Conservation (phyloP, 352 stramenopile species). For the Pythium myriotylum region DNA sequence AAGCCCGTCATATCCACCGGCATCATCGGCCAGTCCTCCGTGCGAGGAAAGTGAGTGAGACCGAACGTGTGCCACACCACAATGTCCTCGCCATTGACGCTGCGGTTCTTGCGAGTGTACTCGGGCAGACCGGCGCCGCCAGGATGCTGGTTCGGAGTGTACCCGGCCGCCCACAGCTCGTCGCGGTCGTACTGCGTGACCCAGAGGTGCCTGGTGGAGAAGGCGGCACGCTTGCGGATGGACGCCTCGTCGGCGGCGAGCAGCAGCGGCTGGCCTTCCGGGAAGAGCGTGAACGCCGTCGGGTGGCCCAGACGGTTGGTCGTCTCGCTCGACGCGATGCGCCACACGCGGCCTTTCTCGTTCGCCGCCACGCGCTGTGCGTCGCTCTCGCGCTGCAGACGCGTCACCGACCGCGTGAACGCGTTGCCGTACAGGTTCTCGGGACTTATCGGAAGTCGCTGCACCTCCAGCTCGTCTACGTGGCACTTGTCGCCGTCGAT, state of each 20-base stretch:
- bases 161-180: conserved; percentile 69
- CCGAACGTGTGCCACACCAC: conserved; percentile 82
- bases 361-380: conserved; percentile 48
- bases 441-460: conserved; percentile 39
- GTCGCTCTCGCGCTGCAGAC: conserved; percentile 51
- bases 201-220: conserved; percentile 72
- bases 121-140: conserved; percentile 50
- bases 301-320: conserved; percentile 60
- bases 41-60: conserved; percentile 67
- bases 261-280: conserved; percentile 54
- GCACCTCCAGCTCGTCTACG: conserved; percentile 57
- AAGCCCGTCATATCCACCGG: conserved; percentile 72
- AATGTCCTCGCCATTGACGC: conserved; percentile 62
- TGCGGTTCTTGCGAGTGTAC: conserved; percentile 57
- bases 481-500: conserved; percentile 60
- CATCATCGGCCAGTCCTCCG: conserved; percentile 82
- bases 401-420: conserved; percentile 51
- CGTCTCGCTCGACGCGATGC: conserved; percentile 60
- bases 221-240: conserved; percentile 55
- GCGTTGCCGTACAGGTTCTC: conserved; percentile 66
- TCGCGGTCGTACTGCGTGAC: conserved; percentile 62
- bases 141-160: conserved; percentile 67
- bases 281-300: conserved; percentile 58
- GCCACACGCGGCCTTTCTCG: conserved; percentile 56
- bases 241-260: conserved; percentile 51